These are phyloP conservation scores for Dichotomopilus funicola DNA, from an alignment of 2,329 filamentous ascomycete genomes.

Conservation along the genomic window DNA sequence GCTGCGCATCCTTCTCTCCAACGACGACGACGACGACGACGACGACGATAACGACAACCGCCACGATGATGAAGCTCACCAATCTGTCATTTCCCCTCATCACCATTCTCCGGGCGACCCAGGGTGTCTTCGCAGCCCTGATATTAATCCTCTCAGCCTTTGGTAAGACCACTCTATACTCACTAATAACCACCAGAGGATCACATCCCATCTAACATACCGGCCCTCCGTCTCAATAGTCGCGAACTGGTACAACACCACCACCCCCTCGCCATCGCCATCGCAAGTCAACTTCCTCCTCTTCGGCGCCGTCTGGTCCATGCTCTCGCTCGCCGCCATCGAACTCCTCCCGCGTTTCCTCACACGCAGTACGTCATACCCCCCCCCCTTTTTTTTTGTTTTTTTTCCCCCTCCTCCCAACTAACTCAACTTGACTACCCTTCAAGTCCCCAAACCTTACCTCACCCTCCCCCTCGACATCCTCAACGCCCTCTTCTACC, in stretches of 20 bases:
- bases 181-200: too few relatives aligned
- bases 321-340: slow-evolving; percentile 49
- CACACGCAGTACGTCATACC: slow-evolving; percentile 32
- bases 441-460: slow-evolving; percentile 41
- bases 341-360: slow-evolving; percentile 43
- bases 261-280: slow-evolving; percentile 50
- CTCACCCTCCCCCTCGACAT: slow-evolving; percentile 44
- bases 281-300: slow-evolving; percentile 53
- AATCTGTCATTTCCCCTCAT: slow-evolving; percentile 34
- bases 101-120: slow-evolving; percentile 39
- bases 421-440: neutral
- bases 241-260: slow-evolving; percentile 51
- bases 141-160: slow-evolving; percentile 44
- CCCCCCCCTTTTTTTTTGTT: neutral
- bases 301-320: slow-evolving; percentile 46
- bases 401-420: neutral
- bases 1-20: neutral
- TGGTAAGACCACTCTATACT: slow-evolving; percentile 31
- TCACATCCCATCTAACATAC: too few relatives aligned
- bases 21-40: neutral
- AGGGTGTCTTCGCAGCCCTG: slow-evolving; percentile 40
- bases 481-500: slow-evolving; percentile 81
- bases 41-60: too few relatives aligned
- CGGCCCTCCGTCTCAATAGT: slow-evolving; percentile 34
- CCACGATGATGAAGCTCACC: slow-evolving; percentile 2